phyloP scores from a whole-genome alignment of 2,329 filamentous ascomycete species.

The Rhinocladiella mackenziei region DNA sequence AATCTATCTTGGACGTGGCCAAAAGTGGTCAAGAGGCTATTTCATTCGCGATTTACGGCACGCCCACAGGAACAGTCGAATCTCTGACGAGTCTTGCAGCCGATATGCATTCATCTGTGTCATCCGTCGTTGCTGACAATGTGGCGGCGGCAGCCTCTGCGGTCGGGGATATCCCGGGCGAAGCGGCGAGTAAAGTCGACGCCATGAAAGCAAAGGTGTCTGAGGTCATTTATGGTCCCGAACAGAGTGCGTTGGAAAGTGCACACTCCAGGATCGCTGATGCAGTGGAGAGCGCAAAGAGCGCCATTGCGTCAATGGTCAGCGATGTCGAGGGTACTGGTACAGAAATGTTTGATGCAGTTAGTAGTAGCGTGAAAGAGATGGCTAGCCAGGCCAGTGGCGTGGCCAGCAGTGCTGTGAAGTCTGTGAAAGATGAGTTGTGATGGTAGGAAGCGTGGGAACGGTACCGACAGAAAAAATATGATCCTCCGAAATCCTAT shows the following conservation, averaged over 20 bases:
- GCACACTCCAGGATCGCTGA: constrained; percentile 33
- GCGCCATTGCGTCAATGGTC: constrained; percentile 34
- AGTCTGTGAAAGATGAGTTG: constrained; percentile 52
- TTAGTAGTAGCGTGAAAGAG: constrained; percentile 43
- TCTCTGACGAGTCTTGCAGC: constrained; percentile 43
- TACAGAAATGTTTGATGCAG: constrained; percentile 37
- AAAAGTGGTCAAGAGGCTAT: constrained; percentile 54
- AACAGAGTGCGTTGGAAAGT: constrained; percentile 37
- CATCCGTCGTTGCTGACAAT: constrained; percentile 45
- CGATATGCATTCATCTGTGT: constrained; percentile 43
- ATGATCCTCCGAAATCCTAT: no score
- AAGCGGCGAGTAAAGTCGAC: constrained; percentile 26
- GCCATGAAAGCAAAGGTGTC: constrained; percentile 35
- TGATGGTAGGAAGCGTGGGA: constrained; percentile 29
- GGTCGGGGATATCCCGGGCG: constrained; percentile 23
- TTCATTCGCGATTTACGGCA: constrained; percentile 55
- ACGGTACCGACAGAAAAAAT: no score
- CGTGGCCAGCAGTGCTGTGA: constrained; percentile 40
- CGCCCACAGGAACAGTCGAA: constrained; percentile 47
- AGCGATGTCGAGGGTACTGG: constrained; percentile 30
- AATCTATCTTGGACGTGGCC: constrained; percentile 52
- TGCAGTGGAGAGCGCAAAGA: constrained; percentile 38
- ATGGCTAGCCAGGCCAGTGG: constrained; percentile 46
- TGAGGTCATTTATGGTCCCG: constrained; percentile 47
- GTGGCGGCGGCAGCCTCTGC: constrained; percentile 32